A percentile compares a stretch with the other conserved stretches of the same genome.
These are phyloP conservation scores for Coemansia sp. DNA, from an alignment of 192 early-diverging fungal species.

Conservation along the genomic window DNA sequence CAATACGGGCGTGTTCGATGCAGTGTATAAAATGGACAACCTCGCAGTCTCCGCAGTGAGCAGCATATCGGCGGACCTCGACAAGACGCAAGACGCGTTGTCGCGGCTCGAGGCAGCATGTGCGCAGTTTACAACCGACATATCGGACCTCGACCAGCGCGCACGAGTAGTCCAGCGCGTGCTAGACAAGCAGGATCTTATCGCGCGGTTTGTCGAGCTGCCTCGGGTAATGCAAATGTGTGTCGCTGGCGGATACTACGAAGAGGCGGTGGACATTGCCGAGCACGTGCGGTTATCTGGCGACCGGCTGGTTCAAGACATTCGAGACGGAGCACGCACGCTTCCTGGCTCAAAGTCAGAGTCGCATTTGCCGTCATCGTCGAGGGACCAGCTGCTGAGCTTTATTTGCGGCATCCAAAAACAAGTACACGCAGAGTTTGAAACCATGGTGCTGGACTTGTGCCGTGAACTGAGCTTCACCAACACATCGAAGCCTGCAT, in stretches of 20 bases:
- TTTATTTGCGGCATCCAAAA: constrained; percentile 38
- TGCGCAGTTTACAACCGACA: constrained; percentile 22
- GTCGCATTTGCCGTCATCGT: neutral
- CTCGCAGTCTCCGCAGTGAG: constrained; percentile 9
- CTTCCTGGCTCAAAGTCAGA: constrained; percentile 26
- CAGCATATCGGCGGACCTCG: constrained; percentile 15
- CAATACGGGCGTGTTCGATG: constrained; percentile 22
- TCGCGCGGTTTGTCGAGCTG: constrained; percentile 48
- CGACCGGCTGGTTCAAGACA: constrained; percentile 38
- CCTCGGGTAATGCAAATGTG: constrained; percentile 55
- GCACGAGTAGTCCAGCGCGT: constrained; percentile 41
- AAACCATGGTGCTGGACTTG: constrained; percentile 39
- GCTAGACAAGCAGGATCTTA: constrained; percentile 49
- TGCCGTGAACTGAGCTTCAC: constrained; percentile 40
- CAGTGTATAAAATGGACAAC: constrained; percentile 24
- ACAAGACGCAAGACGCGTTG: constrained; percentile 27
- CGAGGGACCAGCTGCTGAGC: constrained; percentile 21
- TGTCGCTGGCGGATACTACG: constrained; percentile 49
- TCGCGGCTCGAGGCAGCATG: constrained; percentile 34
- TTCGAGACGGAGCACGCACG: constrained; percentile 33
- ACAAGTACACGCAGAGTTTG: constrained; percentile 48
- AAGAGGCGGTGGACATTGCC: constrained; percentile 50
- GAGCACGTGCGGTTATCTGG: constrained; percentile 46
- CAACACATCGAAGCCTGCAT: neutral
- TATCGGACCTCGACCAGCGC: constrained; percentile 34